phyloP scores from a whole-genome alignment of 257 asterid genomes.

The Cinchona pubescens region DNA sequence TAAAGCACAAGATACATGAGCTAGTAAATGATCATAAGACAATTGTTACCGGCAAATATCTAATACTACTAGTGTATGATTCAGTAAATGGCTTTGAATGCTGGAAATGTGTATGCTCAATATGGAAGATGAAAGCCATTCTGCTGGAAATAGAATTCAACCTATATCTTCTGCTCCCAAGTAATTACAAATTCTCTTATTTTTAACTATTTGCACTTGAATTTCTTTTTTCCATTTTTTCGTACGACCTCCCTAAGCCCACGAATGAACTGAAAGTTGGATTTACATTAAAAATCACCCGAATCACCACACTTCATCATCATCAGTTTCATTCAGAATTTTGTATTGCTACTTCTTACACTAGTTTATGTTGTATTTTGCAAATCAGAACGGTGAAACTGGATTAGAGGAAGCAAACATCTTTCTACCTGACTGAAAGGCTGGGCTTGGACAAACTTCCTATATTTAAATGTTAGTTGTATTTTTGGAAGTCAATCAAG shows the following conservation, averaged over 20 bases:
- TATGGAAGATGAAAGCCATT: no score
- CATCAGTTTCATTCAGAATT: neutral
- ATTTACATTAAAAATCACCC: no score
- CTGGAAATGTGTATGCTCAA: constrained; percentile 18
- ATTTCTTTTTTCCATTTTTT: neutral
- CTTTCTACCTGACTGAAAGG: constrained; percentile 34
- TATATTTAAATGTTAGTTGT: constrained; percentile 44
- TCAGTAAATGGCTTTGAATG: constrained; percentile 36
- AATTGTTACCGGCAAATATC: neutral
- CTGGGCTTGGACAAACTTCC: constrained; percentile 56
- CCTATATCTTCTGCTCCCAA: constrained; percentile 41
- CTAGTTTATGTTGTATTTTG: neutral
- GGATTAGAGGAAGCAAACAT: constrained; percentile 19
- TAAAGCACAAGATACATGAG: neutral
- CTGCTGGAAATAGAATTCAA: no score
- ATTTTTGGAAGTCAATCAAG: no score
- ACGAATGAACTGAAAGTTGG: no score
- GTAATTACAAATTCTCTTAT: constrained; percentile 23
- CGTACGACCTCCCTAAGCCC: no score
- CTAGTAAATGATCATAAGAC: neutral
- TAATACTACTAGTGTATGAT: no score
- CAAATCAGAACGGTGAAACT: constrained; percentile 33
- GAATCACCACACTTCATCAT: no score
- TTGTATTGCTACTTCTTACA: neutral
- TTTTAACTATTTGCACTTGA: neutral